Evolutionary conservation across 768 basidiomycete genomes (phyloP).

Genomic region (Rhizopogon vulgaris): DNA sequence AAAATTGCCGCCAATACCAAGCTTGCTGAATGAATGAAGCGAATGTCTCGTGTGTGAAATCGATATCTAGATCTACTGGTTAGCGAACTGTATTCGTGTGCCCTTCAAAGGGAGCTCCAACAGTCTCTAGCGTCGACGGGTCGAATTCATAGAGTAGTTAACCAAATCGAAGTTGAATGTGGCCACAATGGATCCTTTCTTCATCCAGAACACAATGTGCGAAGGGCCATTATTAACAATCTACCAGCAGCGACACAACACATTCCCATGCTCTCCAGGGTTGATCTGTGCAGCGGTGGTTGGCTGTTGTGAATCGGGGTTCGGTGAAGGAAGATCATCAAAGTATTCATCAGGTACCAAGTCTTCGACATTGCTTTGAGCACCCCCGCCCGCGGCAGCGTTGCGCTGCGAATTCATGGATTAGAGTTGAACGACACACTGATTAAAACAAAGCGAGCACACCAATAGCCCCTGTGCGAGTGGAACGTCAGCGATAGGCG

Average conservation of each 20-base stretch:
- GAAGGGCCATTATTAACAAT: no score
- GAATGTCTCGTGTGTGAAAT: not conserved
- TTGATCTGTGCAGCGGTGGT: no score
- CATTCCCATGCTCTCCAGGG: not conserved
- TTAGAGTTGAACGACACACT: not conserved
- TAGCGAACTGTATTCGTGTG: no score
- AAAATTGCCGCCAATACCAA: not conserved
- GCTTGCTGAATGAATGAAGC: not conserved
- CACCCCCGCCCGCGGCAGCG: not conserved
- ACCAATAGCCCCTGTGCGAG: not conserved
- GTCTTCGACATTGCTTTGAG: not conserved
- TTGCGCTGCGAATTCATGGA: not conserved
- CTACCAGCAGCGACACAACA: constrained; percentile 4
- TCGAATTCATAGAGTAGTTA: not conserved
- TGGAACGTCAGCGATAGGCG: no score
- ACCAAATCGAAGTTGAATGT: no score
- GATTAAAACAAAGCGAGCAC: not conserved
- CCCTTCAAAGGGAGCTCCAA: not conserved
- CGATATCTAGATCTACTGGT: no score
- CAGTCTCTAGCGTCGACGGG: not conserved
- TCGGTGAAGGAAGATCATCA: not conserved
- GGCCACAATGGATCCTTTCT: no score
- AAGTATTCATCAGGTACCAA: not conserved
- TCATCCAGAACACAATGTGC: no score
- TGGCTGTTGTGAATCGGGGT: not conserved